Base-by-base conservation (phyloP, 352 stramenopile species). In the Pythium phragmitis region DNA sequence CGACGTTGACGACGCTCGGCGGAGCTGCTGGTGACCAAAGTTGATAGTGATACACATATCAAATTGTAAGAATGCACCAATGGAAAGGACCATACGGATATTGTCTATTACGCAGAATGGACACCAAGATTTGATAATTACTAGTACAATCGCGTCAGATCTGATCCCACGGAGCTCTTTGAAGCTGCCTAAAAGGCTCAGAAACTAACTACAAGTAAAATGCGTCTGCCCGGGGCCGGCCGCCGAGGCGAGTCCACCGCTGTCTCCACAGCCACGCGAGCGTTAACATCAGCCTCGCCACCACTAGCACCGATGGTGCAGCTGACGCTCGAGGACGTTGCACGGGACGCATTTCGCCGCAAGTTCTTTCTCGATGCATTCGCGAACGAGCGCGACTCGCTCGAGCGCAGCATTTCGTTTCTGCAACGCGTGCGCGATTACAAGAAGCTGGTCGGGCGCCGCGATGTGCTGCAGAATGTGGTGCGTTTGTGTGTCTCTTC, bases 281-380 rank as follows among this genome's bases (percentile, higher is more conserved):
- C 47, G 3, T 23, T 58, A 4, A 11, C 39, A 50, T 2, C 55
- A 21, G 9, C 43, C 12, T 11, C 14, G 21, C 19, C n/a, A 13
- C 41, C 33, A 5, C 17, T 47, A 9, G 17, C 50, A 17, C 33
- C 43, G 36, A 26, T 49, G 49, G 12, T 51, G 17, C 58, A 67
- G 33, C 50, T 91, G 41, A 74, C 78, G 43, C 77, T 89, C 16
- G 82, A 82, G 37, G 77, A 85, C 51, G 70, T 91, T 33, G 77
- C 76, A 28, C 74, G 74, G 60, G 81, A 90, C 54, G 63, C 69
- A 37, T 82, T 82, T 64, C 79, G 79, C 41, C 77, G 74, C 41
- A 68, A 79, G 49, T 82, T 85, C 65, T 86, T 90, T 55, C 62
- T 85, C 19, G 68, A 74, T 59, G 79, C 79, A 55, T 88, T 90